Percentiles rank a stretch among this genome's conserved stretches.
phyloP scores from a whole-genome alignment of 2,329 filamentous ascomycete species.

The Penicillium sp. region DNA sequence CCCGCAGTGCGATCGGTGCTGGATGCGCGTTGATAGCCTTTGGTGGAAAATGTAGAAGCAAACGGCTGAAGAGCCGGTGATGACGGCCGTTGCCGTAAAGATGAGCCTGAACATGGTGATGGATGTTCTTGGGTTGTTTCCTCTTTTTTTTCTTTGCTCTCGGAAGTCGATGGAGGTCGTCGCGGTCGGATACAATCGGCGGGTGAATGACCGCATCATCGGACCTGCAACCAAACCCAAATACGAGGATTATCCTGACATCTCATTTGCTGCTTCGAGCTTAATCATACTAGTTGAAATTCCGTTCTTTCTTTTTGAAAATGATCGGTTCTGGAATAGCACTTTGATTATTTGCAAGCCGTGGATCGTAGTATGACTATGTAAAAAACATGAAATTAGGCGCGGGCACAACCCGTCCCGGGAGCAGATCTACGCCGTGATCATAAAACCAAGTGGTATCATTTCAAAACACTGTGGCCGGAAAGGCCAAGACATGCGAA shows the following conservation, averaged over 20 bases:
- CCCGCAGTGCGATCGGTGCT: conserved; percentile 19
- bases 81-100: conserved; percentile 14
- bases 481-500: neutral
- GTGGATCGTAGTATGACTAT: neutral
- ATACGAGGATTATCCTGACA: conserved; percentile 12
- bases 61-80: conserved; percentile 18
- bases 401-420: no score
- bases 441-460: conserved; percentile 17
- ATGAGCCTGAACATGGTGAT: conserved; percentile 14
- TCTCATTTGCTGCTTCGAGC: neutral
- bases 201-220: conserved; percentile 15
- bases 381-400: neutral
- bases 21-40: conserved; percentile 23
- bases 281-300: neutral
- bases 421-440: neutral
- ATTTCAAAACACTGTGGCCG: conserved; percentile 1
- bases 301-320: neutral
- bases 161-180: neutral
- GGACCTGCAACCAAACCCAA: conserved; percentile 2
- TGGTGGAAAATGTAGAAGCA: conserved; percentile 26
- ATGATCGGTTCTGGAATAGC: neutral
- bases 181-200: neutral
- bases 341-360: neutral
- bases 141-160: neutral
- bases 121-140: neutral